phyloP scores from a whole-genome alignment of 345 rosid species.

The Clausena lansium region DNA sequence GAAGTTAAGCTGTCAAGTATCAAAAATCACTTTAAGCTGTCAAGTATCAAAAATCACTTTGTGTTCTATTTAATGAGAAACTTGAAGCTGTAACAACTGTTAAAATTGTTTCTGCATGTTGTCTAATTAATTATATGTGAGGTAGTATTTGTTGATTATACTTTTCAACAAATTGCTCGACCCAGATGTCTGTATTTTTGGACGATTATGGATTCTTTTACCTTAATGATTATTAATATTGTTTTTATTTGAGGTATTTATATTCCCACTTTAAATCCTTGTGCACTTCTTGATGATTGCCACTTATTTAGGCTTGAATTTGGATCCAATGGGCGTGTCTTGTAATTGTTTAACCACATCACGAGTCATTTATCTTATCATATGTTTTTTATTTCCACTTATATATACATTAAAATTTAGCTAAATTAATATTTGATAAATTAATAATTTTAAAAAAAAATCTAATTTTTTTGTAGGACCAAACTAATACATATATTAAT shows the following conservation, averaged over 20 bases:
- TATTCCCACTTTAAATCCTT: not conserved
- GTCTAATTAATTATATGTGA: not conserved
- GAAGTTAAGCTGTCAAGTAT: not conserved
- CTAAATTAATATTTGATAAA: too few species aligned
- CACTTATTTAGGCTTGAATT: not conserved
- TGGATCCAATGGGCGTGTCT: too few species aligned
- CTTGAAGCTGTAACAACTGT: not conserved
- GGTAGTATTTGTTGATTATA: not conserved
- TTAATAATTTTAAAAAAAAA: too few species aligned
- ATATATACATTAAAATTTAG: too few species aligned
- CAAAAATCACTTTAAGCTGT: not conserved
- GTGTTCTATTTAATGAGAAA: not conserved
- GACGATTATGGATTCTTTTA: too few species aligned
- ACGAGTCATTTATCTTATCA: too few species aligned
- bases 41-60: not conserved
- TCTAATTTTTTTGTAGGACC: too few species aligned
- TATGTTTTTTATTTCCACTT: too few species aligned
- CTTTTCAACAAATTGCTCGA: not conserved
- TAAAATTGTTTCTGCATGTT: not conserved
- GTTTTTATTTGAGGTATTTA: not conserved
- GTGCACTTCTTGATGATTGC: not conserved
- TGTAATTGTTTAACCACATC: too few species aligned
- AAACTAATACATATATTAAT: too few species aligned
- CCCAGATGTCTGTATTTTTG: not conserved
- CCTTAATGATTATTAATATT: too few species aligned